Percentiles rank a stretch among this genome's conserved stretches.
Conservation (phyloP, 352 stramenopile genomes). For the Lagenidium giganteum region DNA sequence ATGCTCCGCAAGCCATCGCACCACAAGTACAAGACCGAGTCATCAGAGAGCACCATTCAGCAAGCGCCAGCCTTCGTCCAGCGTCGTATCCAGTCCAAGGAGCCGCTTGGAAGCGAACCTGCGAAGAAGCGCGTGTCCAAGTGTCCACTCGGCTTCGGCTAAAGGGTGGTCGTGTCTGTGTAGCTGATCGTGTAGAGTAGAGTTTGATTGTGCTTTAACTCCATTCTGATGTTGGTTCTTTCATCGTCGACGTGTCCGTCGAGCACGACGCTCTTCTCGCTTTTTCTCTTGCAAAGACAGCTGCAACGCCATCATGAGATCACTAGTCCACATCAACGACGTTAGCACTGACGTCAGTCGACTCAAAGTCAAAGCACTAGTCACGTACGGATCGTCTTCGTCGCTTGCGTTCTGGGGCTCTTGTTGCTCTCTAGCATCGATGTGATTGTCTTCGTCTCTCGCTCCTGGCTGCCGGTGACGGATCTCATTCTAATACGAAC, state of each 20-base stretch:
- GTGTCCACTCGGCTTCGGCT: conserved; percentile 54
- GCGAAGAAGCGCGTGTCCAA: conserved; percentile 51
- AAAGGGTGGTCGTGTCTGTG: conserved; percentile 2
- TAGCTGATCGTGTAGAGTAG: neutral
- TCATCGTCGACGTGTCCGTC: conserved; percentile 38
- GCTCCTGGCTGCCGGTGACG: conserved; percentile 34
- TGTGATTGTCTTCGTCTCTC: conserved; percentile 13
- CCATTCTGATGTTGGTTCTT: neutral
- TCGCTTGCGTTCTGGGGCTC: no score
- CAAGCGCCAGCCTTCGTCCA: conserved; percentile 1
- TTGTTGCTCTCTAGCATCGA: no score
- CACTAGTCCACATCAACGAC: conserved; percentile 20
- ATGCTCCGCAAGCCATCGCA: conserved; percentile 9
- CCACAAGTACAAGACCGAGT: conserved; percentile 11
- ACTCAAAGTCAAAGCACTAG: neutral
- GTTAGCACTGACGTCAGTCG: neutral
- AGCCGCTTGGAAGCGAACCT: conserved; percentile 17
- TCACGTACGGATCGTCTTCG: conserved; percentile 45
- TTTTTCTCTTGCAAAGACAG: conserved; percentile 70
- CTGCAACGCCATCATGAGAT: conserved; percentile 41
- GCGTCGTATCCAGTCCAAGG: conserved; percentile 9
- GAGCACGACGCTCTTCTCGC: conserved; percentile 35
- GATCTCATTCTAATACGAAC: conserved; percentile 70
- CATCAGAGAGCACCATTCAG: neutral
- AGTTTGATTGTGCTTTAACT: conserved; percentile 1